Base-by-base conservation (phyloP, 257 asterid genomes). In the Echites panduratus region DNA sequence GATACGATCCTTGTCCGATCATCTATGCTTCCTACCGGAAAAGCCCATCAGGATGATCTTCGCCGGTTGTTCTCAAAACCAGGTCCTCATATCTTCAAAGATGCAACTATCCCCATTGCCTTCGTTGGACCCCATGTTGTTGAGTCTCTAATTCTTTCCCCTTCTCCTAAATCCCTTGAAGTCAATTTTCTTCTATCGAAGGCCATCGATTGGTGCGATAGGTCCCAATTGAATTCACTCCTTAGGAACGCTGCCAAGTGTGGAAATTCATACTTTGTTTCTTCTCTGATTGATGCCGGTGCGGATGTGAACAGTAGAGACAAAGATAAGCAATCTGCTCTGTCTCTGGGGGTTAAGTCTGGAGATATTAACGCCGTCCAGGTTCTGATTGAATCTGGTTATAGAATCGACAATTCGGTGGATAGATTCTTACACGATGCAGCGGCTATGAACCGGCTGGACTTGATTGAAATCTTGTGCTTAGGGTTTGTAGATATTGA, bases 11-110 rank as follows among this genome's bases (percentile, higher is more conserved):
- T 84, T 0, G 90, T 90, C 47, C 84, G 87, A 0, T 78, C 98
- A 2, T 86, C 91, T 0, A 90, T 88, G 91, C 91, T 92, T 20
- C 96, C 96, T 1, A 92, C 94, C 0, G 93, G 96, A 47, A 92
- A 87, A 73, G 96, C 98, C 16, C 78, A 61, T 24, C 80, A 74
- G 45, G 94, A 87, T 17, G 89, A 87, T 38, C 96, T 92, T 53
- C 89, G 85, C 40, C 83, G 84, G 0, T 73, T 87, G 40, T 92
- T 92, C 32, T 86, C 96, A 0, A 86, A 77, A 74, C 90, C 91
- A 0, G 94, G 96, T 11, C 76, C 74, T 0, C 92, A 90, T 70
- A 84, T 92, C 0, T 91, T 91, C 79, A 88, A 81, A 70, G 97
- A 91, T n/a, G 91, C 93, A 26, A 47, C 74, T 5, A 77, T 91